Evolutionary conservation across 202 grass and related monocot species (phyloP).

Genomic region (Elaeis oleifera): DNA sequence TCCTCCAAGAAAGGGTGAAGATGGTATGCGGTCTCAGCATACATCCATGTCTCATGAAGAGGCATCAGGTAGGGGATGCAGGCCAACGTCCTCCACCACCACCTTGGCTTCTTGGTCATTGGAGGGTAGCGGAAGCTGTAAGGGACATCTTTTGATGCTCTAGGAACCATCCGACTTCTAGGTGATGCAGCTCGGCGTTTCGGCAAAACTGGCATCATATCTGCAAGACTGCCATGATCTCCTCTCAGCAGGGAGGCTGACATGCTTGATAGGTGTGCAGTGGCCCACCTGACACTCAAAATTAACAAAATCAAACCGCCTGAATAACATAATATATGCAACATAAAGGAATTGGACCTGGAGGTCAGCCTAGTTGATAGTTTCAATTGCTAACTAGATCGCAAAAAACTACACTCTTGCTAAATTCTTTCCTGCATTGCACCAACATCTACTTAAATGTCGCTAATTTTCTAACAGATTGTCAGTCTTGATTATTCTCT

Average conservation of each 20-base stretch:
- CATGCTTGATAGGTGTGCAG: not conserved
- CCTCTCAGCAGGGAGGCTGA: conserved; percentile 1
- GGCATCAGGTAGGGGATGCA: conserved; percentile 70
- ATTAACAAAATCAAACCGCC: not conserved
- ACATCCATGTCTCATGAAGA: conserved; percentile 70
- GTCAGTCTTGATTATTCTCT: not conserved
- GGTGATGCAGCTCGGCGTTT: not conserved
- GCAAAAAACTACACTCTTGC: not conserved
- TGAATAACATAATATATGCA: not conserved
- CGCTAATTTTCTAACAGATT: not conserved
- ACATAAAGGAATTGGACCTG: not conserved
- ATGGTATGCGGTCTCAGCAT: conserved; percentile 59
- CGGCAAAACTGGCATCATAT: conserved; percentile 5
- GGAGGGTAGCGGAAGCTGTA: conserved; percentile 43
- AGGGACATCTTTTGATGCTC: conserved; percentile 23
- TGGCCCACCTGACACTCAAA: not conserved
- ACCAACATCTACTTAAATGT: not conserved
- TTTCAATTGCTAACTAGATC: no score
- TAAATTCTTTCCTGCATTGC: not conserved
- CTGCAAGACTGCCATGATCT: conserved; percentile 4
- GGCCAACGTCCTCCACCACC: conserved; percentile 77
- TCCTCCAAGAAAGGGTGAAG: conserved; percentile 64
- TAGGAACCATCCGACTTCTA: conserved; percentile 4
- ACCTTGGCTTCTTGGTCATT: conserved; percentile 51
- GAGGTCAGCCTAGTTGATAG: not conserved